A percentile compares a stretch with the other conserved stretches of the same genome.
Evolutionary conservation across 2,329 filamentous ascomycete genomes (phyloP).

Genomic region (Myriosclerotinia scirpicola): DNA sequence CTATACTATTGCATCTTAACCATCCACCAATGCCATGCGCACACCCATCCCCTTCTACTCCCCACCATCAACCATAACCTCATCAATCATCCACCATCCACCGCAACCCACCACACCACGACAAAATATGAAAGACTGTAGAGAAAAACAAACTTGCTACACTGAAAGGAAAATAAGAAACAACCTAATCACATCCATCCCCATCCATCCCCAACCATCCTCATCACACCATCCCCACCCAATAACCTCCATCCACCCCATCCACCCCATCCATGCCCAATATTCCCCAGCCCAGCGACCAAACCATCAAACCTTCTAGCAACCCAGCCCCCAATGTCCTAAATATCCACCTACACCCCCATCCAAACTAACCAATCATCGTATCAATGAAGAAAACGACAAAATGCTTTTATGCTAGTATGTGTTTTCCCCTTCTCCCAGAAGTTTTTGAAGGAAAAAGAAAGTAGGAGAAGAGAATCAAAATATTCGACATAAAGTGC

Average conservation of each 20-base stretch:
- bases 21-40: neutral
- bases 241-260: conserved; percentile 14
- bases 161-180: conserved; percentile 22
- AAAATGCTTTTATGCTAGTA: conserved; percentile 20
- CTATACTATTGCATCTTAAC: neutral
- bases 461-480: conserved; percentile 16
- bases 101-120: neutral
- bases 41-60: neutral
- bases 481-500: conserved; percentile 21
- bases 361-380: conserved; percentile 23
- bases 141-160: conserved; percentile 20
- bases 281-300: conserved; percentile 15
- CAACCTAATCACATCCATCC: conserved; percentile 10
- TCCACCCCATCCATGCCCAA: conserved; percentile 17
- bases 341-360: conserved; percentile 17
- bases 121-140: conserved; percentile 4
- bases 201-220: neutral
- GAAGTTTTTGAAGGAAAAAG: conserved; percentile 5
- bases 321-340: conserved; percentile 19
- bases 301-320: conserved; percentile 20
- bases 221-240: conserved; percentile 13
- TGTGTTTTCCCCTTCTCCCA: conserved; percentile 17
- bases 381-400: conserved; percentile 14
- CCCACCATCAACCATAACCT: neutral
- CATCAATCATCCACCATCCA: neutral